Evolutionary conservation across 2,329 filamentous ascomycete genomes (phyloP).

Genomic region (Pestalotiopsis fici): DNA sequence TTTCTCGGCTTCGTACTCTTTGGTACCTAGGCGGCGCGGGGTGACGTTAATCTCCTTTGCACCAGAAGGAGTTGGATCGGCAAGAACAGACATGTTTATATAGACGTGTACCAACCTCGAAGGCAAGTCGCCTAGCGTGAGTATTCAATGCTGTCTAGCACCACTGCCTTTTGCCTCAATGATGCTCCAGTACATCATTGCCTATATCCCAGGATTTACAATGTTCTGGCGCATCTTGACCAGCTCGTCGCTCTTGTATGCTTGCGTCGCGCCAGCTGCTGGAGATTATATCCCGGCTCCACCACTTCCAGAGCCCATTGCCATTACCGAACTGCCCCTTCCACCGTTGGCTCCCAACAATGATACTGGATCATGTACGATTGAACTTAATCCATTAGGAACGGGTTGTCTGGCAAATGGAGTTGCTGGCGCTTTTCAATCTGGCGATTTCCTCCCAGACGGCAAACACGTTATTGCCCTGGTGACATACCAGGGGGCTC

Average conservation of each 20-base stretch:
- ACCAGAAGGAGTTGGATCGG: too few relatives aligned
- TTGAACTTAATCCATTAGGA: background rate
- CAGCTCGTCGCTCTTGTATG: background rate
- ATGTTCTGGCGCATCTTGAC: background rate
- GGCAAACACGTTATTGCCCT: slow-evolving; percentile 40
- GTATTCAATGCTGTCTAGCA: background rate
- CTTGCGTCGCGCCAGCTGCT: background rate
- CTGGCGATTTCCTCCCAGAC: slow-evolving; percentile 40
- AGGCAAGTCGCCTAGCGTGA: too few relatives aligned
- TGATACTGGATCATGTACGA: background rate
- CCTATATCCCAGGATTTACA: background rate
- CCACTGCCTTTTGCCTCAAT: background rate
- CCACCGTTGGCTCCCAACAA: background rate
- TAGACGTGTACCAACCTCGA: too few relatives aligned
- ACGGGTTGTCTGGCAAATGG: background rate
- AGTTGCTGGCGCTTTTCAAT: slow-evolving; percentile 17
- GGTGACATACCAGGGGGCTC: slow-evolving; percentile 43
- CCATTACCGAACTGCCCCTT: background rate
- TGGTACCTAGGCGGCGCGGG: too few relatives aligned
- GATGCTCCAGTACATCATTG: background rate
- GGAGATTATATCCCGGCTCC: background rate
- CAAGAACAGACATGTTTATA: too few relatives aligned
- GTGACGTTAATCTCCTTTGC: too few relatives aligned
- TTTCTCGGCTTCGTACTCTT: too few relatives aligned
- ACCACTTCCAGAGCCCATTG: background rate